These are phyloP conservation scores for Malassezia equina DNA, from an alignment of 1,284 basidiomycete species.

Conservation along the genomic window DNA sequence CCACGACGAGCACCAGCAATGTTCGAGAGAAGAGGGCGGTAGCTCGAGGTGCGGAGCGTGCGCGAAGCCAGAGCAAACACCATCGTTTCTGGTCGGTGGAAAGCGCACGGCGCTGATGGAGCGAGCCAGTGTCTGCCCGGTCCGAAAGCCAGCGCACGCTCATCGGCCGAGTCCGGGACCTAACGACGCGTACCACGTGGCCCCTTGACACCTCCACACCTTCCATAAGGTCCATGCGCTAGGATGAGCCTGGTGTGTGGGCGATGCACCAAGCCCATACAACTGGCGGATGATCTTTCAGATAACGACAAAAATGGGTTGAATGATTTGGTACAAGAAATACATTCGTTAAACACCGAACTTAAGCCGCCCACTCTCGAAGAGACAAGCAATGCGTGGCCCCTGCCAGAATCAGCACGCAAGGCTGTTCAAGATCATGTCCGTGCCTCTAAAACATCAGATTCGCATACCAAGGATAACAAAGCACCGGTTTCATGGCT, in stretches of 20 bases:
- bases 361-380: background rate
- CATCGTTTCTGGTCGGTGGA: slow-evolving; percentile 10
- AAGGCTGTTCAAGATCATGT: background rate
- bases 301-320: background rate
- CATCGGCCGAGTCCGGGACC: slow-evolving; percentile 20
- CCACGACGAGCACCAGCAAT: slow-evolving; percentile 35
- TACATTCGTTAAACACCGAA: background rate
- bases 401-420: background rate
- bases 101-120: background rate
- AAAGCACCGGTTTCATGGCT: background rate
- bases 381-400: background rate
- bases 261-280: slow-evolving; percentile 25
- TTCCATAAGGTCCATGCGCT: slow-evolving; percentile 2
- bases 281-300: background rate
- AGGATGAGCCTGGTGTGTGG: slow-evolving; percentile 36
- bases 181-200: slow-evolving; percentile 5
- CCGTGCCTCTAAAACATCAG: background rate
- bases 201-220: background rate
- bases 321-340: background rate
- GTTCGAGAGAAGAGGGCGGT: slow-evolving; percentile 9
- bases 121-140: slow-evolving; percentile 12
- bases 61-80: slow-evolving; percentile 21
- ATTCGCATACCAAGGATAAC: background rate
- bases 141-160: slow-evolving; percentile 15
- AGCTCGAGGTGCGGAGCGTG: slow-evolving; percentile 13